Evolutionary conservation across 176 grass and related monocot species (phyloP), one percentile per base, ranked within the genome.

Genomic region (Raddia distichophylla): DNA sequence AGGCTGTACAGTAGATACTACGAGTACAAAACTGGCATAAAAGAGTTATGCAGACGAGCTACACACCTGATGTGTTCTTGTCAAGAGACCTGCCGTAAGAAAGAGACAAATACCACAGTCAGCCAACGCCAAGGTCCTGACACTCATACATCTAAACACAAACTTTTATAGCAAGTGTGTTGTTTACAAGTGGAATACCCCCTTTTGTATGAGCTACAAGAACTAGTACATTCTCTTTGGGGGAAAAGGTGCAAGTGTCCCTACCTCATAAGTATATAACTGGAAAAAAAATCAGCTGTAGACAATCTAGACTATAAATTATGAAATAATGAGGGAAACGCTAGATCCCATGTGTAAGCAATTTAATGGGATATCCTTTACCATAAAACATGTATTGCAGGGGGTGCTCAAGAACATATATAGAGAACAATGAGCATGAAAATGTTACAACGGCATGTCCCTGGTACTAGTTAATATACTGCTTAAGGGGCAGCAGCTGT

Each of bases 51-150:
- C 66, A 61, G 78, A 77, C 27, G 27, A 46, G 40, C 88, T 76
- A 91, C 86, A 52, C 78, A 94, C 91, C 91, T 88, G 83, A 84
- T 35, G 65, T 85, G 75, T 65, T 82, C 82, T 91, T 94, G 75
- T 91, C 86, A 72, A 91, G 89, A 60, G 89, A 91, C 83, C 89
- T 94, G 68, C 40, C 56, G 80, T 66, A 79, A 86, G 57, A 74
- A 63, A 77, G 22, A 86, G 51, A 76, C 10, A 58, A 82, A 73
- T 32, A 73, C 47, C 53, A 70, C 16, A 74, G 75, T 90, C 52
- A 90, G 74, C 58, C 53, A 85, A 86, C 53, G 74, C 48, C 43
- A 85, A 86, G 60, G 74, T 42, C 43, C 48, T 18, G 14, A 65
- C 60, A 74, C 10, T 64, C 12, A 74, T 49, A 65, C 71, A 82